Conservation (phyloP, 768 basidiomycete species). For the Cystofilobasidium macerans region DNA sequence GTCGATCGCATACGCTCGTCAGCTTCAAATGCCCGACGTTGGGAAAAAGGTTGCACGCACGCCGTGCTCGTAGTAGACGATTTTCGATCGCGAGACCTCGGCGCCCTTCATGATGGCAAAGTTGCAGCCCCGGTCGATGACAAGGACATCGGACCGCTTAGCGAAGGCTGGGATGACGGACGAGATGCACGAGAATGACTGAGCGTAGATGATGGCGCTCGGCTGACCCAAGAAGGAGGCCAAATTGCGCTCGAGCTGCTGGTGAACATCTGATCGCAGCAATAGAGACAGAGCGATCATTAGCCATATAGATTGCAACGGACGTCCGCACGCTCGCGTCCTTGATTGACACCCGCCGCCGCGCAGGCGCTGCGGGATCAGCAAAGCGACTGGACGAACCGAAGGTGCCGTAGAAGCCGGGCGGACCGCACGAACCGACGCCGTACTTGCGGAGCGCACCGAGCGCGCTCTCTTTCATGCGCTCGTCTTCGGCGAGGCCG, state of each 20-base stretch:
- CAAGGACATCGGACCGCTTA: conserved; percentile 93
- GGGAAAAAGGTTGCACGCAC: conserved; percentile 34
- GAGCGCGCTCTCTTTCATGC: conserved; percentile 71
- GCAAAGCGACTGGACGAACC: conserved; percentile 46
- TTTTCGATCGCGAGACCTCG: conserved; percentile 78
- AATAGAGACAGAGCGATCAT: not conserved
- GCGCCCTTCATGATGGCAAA: conserved; percentile 94
- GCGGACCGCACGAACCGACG: conserved; percentile 86
- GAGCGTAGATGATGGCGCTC: conserved; percentile 80
- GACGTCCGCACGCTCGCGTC: no score
- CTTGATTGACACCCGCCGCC: no score
- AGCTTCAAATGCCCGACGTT: no score
- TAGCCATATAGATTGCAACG: not conserved
- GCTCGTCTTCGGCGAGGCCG: conserved; percentile 76
- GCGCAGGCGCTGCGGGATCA: not conserved
- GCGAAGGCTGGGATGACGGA: conserved; percentile 95
- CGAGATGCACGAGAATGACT: conserved; percentile 79
- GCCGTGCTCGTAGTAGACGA: conserved; percentile 95
- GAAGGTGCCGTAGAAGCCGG: conserved; percentile 91
- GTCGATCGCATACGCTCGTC: no score
- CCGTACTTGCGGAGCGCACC: conserved; percentile 80
- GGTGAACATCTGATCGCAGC: conserved; percentile 64
- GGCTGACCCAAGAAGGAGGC: conserved; percentile 85
- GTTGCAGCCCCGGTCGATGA: conserved; percentile 94
- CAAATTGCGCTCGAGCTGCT: conserved; percentile 74